Base-by-base conservation (phyloP, 176 grass and related monocot species). In the Phoenix roebelenii region DNA sequence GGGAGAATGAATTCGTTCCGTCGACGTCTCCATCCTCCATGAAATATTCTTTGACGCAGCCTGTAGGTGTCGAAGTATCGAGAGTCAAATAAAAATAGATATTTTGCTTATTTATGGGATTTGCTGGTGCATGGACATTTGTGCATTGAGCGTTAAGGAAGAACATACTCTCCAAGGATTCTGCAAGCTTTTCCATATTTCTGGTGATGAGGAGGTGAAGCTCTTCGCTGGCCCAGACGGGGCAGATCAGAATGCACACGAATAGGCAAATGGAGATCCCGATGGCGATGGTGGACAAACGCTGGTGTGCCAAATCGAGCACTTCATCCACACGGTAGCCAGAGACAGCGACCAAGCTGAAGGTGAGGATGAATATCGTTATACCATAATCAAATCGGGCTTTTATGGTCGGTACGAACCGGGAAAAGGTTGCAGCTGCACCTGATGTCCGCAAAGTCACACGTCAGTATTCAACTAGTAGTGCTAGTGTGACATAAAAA, bases 341-440 rank as follows among this genome's bases (percentile, higher is more conserved):
- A 1, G 90, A 95, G 68, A 95, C 85, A 16, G 83, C 90, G 7
- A 95, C 90, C 24, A 89, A 61, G 77, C 90, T 87, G 77, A 76
- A 95, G 4, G 86, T 95, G 29, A 95, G 83, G 80, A 95, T 95
- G 68, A 95, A 95, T 66, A 90, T 90, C 54, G 86, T 95, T 15
- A 95, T 70, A 16, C 90, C 90, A 48, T 95, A 95, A 73, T 95
- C 90, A 65, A 89, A 95, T 52, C 85, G 71, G n/a, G 74, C 66
- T 64, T 89, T 95, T 57, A 95, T 73, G 22, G 71, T 84, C 6
- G 90, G 86, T 18, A 95, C 72, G 72, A 95, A 95, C 52, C 90
- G 76, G 57, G 86, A 90, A 72, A 95, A 95, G 20, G 86, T 90
- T 25, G 90, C 90, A 0, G 74, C 77, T 5, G 90, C 79, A 16